These are phyloP conservation scores for Aspergillus neoniger DNA, from an alignment of 2,329 filamentous ascomycete species.

Conservation along the genomic window DNA sequence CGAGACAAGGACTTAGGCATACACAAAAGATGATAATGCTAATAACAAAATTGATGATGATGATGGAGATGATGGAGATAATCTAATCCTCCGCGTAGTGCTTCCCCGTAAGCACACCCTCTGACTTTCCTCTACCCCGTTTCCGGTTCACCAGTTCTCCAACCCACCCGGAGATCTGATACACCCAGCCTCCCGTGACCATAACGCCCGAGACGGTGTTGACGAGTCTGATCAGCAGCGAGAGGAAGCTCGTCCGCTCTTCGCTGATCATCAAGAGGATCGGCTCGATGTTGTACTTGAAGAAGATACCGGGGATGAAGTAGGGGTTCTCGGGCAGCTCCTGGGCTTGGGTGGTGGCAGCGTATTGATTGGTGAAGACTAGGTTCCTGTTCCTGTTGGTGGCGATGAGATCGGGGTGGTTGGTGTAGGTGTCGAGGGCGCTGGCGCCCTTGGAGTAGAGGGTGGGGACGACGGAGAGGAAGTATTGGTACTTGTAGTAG, in stretches of 20 bases:
- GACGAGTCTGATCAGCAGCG: slow-evolving; percentile 77
- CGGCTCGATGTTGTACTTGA: slow-evolving; percentile 99
- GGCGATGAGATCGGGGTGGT: slow-evolving; percentile 38
- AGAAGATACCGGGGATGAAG: slow-evolving; percentile 83
- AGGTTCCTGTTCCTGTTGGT: slow-evolving; percentile 51
- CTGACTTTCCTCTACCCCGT: slow-evolving; percentile 38
- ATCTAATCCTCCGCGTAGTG: slow-evolving; percentile 33
- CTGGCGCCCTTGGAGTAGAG: slow-evolving; percentile 70
- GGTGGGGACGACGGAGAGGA: slow-evolving; percentile 90
- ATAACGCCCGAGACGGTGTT: slow-evolving; percentile 90
- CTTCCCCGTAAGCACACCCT: slow-evolving; percentile 54
- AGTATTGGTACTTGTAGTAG: slow-evolving; percentile 99
- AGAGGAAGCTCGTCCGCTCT: slow-evolving; percentile 71
- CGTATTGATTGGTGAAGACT: slow-evolving; percentile 95
- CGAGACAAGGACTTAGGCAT: too few relatives aligned
- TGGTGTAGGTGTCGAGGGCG: slow-evolving; percentile 46
- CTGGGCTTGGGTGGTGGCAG: slow-evolving; percentile 84
- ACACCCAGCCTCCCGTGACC: slow-evolving; percentile 92
- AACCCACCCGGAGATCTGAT: slow-evolving; percentile 78
- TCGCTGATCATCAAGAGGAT: slow-evolving; percentile 85
- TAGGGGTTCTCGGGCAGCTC: slow-evolving; percentile 57
- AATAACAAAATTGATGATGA: too few relatives aligned
- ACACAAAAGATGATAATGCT: not conserved
- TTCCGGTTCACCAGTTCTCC: slow-evolving; percentile 51
- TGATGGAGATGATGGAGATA: not conserved